A percentile compares a stretch with the other conserved stretches of the same genome.
phyloP scores from a whole-genome alignment of 441 rosid genomes.

The Geranium incanum region DNA sequence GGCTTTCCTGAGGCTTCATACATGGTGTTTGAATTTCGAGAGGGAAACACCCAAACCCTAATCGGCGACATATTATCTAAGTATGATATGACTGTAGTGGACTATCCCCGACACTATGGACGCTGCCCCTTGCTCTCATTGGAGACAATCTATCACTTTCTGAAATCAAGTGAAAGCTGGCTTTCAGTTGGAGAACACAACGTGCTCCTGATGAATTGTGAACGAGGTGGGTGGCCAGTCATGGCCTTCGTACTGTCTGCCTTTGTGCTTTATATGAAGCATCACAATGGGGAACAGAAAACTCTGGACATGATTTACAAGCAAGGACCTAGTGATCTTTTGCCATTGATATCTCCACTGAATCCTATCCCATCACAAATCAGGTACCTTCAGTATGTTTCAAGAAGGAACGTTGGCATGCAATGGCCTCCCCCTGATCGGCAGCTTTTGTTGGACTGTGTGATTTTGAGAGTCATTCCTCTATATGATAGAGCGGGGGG shows the following conservation, averaged over 20 bases:
- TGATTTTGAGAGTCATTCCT: constrained; percentile 65
- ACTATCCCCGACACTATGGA: constrained; percentile 80
- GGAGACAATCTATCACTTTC: constrained; percentile 73
- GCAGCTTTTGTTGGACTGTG: constrained; percentile 65
- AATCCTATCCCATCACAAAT: constrained; percentile 82
- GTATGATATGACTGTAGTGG: constrained; percentile 81
- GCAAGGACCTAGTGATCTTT: constrained; percentile 76
- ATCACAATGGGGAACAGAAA: constrained; percentile 59
- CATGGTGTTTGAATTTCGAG: constrained; percentile 84
- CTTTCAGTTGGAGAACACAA: constrained; percentile 61
- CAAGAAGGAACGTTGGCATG: constrained; percentile 67
- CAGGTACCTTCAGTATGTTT: constrained; percentile 79
- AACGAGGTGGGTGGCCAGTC: constrained; percentile 83
- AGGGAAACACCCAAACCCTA: constrained; percentile 47
- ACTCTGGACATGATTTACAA: constrained; percentile 78
- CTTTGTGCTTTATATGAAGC: constrained; percentile 62
- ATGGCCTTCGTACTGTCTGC: constrained; percentile 91
- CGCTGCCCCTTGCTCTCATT: constrained; percentile 75
- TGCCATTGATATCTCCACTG: constrained; percentile 58
- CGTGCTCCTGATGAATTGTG: constrained; percentile 71
- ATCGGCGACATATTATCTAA: constrained; percentile 49
- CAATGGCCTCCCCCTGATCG: constrained; percentile 82
- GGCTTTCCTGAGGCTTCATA: constrained; percentile 59
- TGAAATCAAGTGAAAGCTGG: constrained; percentile 84
- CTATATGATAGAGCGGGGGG: constrained; percentile 64